Evolutionary conservation across 805 yeast genomes (phyloP), one percentile per base, ranked within the genome.

Genomic region (Saturnispora serradocipensis): DNA sequence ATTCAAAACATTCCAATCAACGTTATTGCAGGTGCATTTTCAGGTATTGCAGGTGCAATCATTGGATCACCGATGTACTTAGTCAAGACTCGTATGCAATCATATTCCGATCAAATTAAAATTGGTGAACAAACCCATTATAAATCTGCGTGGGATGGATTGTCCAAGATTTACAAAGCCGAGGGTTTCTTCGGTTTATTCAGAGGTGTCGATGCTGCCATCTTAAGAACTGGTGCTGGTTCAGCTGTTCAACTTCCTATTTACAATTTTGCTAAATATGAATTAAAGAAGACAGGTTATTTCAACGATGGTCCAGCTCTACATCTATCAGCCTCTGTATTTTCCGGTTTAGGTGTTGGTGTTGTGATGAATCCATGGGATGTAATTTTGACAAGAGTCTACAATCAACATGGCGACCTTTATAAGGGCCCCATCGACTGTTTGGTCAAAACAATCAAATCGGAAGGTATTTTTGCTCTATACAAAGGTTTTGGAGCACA

Each of bases 341-440:
- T 77, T 56, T 83, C 97, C 7, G 99, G 99, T 44, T 65, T 89
- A 40, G 97, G 96, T 59, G 98, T 93, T 32, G 90, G 95, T 48
- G 73, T 90, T 20, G 96, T 88, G 32, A 91, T 93, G 97, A 93
- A 90, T 66, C 98, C 99, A 15, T 89, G 96, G 80, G 99, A 93
- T 68, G 98, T 93, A 44, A 77, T 93, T 49, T 73, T 93, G 69
- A 93, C 99, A 1, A 80, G 99, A 72, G 84, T 93, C 66, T 93
- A 91, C 70, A 93, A 93, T 67, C 44, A 49, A 24, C 86, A 84
- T 68, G 96, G 96, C 46, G 77, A 86, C 61, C 76, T 86, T 49
- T 93, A 93, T 70, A 75, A 72, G 48, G 96, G 95, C 9, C 95
- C 96, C 1, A 58, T 89, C 24, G 99, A 93, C 69, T 93, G 99